Evolutionary conservation across 1,139 yeast genomes (phyloP).

Genomic region (Komagataea norvegica): DNA sequence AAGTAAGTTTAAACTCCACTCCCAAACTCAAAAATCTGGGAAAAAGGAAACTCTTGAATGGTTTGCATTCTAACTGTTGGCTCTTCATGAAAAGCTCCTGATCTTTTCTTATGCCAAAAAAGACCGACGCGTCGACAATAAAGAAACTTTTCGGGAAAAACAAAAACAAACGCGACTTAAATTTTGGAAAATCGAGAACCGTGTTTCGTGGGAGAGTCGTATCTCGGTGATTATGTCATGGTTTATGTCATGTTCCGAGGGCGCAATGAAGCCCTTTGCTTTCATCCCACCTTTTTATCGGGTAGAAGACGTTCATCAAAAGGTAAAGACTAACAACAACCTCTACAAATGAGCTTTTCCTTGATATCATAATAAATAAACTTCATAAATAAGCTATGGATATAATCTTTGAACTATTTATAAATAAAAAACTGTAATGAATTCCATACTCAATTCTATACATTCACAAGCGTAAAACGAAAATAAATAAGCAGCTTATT

Average conservation of each 20-base stretch:
- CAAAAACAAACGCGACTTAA: background rate
- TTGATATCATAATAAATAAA: slow-evolving; percentile 9
- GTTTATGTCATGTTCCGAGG: no score
- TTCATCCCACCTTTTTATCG: no score
- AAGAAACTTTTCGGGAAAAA: background rate
- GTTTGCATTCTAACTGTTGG: no score
- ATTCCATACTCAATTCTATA: slow-evolving; percentile 2
- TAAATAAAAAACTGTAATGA: slow-evolving; percentile 1
- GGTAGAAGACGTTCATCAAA: background rate
- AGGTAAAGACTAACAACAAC: background rate
- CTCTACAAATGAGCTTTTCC: background rate
- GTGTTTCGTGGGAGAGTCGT: no score
- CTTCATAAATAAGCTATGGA: slow-evolving; percentile 3
- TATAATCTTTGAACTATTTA: background rate
- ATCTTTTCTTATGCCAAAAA: background rate
- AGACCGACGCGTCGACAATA: background rate
- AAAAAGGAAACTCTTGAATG: no score
- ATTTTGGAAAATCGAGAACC: no score
- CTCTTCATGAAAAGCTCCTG: no score
- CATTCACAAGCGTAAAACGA: slow-evolving; percentile 3
- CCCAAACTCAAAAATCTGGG: no score
- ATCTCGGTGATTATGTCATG: no score
- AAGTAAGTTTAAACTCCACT: no score
- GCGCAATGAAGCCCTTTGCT: no score
- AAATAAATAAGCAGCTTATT: background rate